Evolutionary conservation across 495 filamentous ascomycete genomes (phyloP), one percentile per base, ranked within the genome.

Genomic region (Penicillium turbatum): DNA sequence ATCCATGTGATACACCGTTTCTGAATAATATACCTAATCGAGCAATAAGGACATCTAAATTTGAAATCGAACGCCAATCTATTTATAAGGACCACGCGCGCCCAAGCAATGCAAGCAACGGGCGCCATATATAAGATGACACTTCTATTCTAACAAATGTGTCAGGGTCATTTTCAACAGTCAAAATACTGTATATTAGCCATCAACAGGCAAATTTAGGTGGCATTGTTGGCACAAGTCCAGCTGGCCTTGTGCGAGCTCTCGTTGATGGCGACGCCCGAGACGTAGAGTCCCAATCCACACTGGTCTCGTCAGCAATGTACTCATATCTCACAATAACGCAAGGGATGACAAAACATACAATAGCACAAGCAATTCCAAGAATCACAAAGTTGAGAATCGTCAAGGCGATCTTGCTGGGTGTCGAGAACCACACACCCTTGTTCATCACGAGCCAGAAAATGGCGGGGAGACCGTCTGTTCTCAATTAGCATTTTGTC

Each of bases 371-470:
- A n/a, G 66, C 82, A 49, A 87, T 74, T 24, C 72, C 60, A 50
- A 87, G 77, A 41, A 77, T 72, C 15, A 79, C 1, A 7, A 62
- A 51, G 57, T 86, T 86, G 55, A 78, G 13, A 13, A 71, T 55
- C 1, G 69, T 70, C 55, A 79, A 60, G 2, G 60, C 12, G n/a
- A 72, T 64, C 55, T 86, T 85, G 53, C 68, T 65, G 30, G 57
- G 64, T 9, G 62, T 57, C 0, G 56, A 48, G 38, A 71, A 76
- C 57, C 74, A 77, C 30, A 68, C 67, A 9, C 79, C 83, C 53
- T 77, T 70, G 67, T 74, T 78, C 68, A 86, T 79, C 49, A 54
- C 47, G 2, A 76, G 48, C 73, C 74, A 73, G 56, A 72, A 74
- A 3, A 72, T 60, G 13, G 65, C 66, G 32, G 61, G 69, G 9